Conservation (phyloP, 352 stramenopile species). For the Aphanomyces astaci region DNA sequence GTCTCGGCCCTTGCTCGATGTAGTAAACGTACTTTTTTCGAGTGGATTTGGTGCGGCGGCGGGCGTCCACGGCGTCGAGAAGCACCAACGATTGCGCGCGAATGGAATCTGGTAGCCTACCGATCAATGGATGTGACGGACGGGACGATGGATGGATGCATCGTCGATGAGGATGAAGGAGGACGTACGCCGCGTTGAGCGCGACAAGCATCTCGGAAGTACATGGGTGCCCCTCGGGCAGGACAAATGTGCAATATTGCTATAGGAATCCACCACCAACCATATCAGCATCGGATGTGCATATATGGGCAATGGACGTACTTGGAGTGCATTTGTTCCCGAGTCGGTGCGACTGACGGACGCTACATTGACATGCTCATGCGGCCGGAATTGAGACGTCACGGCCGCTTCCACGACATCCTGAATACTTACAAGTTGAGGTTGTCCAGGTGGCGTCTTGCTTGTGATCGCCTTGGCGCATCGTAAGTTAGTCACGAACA, state of each 20-base stretch:
- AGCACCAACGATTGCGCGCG: slow-evolving; percentile 40
- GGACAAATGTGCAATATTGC: slow-evolving; percentile 79
- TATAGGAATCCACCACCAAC: too few relatives aligned
- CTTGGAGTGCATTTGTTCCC: slow-evolving; percentile 76
- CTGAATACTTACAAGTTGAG: slow-evolving; percentile 62
- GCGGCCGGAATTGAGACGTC: slow-evolving; percentile 36
- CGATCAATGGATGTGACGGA: slow-evolving; percentile 24
- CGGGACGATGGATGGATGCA: too few relatives aligned
- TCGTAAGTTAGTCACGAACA: too few relatives aligned
- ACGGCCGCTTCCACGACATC: slow-evolving; percentile 67
- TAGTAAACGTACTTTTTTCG: slow-evolving; percentile 89
- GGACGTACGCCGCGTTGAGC: slow-evolving; percentile 46
- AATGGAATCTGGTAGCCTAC: slow-evolving; percentile 26
- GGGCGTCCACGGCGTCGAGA: slow-evolving; percentile 29
- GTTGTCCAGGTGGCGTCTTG: slow-evolving; percentile 33
- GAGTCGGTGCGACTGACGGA: slow-evolving; percentile 77
- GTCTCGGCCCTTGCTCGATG: slow-evolving; percentile 71
- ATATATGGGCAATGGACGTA: too few relatives aligned
- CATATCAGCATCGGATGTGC: too few relatives aligned
- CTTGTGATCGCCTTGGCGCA: not conserved
- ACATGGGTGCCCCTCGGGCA: slow-evolving; percentile 35
- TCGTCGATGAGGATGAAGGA: too few relatives aligned
- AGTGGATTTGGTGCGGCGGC: slow-evolving; percentile 59
- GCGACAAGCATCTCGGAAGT: slow-evolving; percentile 38
- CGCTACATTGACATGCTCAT: slow-evolving; percentile 67